Percentiles rank a stretch among this genome's conserved stretches.
phyloP scores from a whole-genome alignment of 345 rosid genomes.

The Ailanthus altissimus region DNA sequence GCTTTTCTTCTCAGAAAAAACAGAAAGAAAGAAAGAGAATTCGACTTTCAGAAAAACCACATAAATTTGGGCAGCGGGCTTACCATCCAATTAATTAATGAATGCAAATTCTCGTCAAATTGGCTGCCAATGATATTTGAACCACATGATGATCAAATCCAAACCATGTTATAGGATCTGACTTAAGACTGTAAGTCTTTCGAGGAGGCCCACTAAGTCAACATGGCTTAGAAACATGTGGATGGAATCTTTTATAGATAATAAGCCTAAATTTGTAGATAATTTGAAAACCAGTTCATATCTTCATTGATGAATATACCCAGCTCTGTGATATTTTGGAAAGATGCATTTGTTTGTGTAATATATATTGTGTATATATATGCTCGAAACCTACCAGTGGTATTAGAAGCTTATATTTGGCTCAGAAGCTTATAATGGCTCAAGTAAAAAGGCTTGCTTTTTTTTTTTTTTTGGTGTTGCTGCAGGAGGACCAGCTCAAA shows the following conservation, averaged over 20 bases:
- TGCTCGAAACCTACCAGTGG: not conserved
- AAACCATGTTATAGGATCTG: slow-evolving; percentile 8
- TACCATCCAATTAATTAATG: not conserved
- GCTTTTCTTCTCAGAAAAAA: too few species aligned
- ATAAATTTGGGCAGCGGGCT: not conserved
- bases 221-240: not conserved
- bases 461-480: not conserved
- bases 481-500: slow-evolving; percentile 41
- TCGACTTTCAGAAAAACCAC: not conserved
- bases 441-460: not conserved
- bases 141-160: slow-evolving; percentile 6
- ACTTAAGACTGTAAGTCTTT: not conserved
- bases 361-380: too few species aligned
- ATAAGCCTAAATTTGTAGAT: not conserved
- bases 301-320: not conserved
- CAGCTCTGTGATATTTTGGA: not conserved
- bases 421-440: too few species aligned
- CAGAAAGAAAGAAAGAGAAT: too few species aligned
- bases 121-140: slow-evolving; percentile 2
- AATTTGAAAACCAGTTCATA: not conserved
- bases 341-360: too few species aligned
- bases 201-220: slow-evolving; percentile 6
- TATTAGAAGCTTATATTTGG: not conserved
- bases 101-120: not conserved
- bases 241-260: not conserved